Base-by-base conservation (phyloP, 73 alveolate species). In the Paramecium biaurelia region DNA sequence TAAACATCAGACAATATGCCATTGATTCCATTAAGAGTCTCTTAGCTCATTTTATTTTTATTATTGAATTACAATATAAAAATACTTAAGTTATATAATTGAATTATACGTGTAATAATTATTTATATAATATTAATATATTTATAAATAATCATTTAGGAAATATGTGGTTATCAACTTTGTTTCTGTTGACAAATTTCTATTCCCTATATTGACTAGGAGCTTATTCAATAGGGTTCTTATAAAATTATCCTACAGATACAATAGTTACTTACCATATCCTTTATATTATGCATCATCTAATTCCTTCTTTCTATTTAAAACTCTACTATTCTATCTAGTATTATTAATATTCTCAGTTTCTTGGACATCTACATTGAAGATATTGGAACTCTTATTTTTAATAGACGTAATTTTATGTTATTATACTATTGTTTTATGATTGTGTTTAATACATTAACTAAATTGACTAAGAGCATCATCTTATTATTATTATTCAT, bases 1-100 rank as follows among this genome's bases (percentile, higher is more conserved):
- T 95, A 30, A 6, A 94, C 92, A 35, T 63, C 85, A 56, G 70
- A 41, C 63, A 89, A 84, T 14, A 89, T 76, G 57, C 84, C 87
- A 43, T 89, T 30, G 84, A 70, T 82, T 89, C 87, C 94, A 82
- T 68, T 89, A 8, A 79, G 90, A 18, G 90, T 79, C 23, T 79
- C 90, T 79, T 79, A 42, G n/a, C 90, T 79, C 90, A 79, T 79
- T 47, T 47, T 79, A 24, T 43, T 41, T 79, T 79, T 20, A 42
- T 79, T 43, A 47, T 79, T 79, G 74, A 79, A 79, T 72, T 15
- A 12, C 18, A 20, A 11, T 4, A 7, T 2, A 72, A 30, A 8
- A 30, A 3, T 21, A 53, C 32, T 11, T 34, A 18, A 38, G 18
- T 72, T 72, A 28, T 34, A 34, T 72, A 72, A 72, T 72, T 72